phyloP scores from a whole-genome alignment of 305 asterid species.

The Fraxinus sp. region DNA sequence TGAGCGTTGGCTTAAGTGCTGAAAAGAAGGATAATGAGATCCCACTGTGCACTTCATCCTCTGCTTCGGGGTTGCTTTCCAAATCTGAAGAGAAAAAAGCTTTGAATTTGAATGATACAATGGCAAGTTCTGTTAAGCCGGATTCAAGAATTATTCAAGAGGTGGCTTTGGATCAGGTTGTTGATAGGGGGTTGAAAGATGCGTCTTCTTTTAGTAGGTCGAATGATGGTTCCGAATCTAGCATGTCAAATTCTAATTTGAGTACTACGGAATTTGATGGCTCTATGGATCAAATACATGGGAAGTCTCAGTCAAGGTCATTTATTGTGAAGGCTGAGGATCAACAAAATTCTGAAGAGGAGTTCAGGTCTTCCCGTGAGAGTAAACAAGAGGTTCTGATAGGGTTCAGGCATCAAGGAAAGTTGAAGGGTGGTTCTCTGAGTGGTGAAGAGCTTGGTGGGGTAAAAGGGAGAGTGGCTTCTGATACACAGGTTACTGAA shows the following conservation, averaged over 20 bases:
- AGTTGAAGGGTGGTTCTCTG: constrained; percentile 30
- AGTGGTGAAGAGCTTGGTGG: constrained; percentile 40
- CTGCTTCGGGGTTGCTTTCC: constrained; percentile 28
- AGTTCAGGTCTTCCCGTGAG: constrained; percentile 32
- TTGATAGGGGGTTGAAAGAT: constrained; percentile 37
- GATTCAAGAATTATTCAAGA: constrained; percentile 38
- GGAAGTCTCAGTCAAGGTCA: constrained; percentile 45
- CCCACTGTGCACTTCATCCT: constrained; percentile 52
- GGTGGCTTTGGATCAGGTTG: constrained; percentile 17
- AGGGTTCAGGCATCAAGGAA: constrained; percentile 38
- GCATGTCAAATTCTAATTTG: constrained; percentile 26
- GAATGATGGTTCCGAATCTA: constrained; percentile 6
- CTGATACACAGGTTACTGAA: constrained; percentile 35
- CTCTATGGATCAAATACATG: constrained; percentile 41
- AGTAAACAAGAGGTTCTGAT: constrained; percentile 27
- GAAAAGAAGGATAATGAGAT: constrained; percentile 74
- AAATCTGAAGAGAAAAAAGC: constrained; percentile 38
- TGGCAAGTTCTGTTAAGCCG: constrained; percentile 41
- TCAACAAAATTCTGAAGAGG: constrained; percentile 42
- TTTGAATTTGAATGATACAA: constrained; percentile 33
- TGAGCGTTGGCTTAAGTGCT: constrained; percentile 80
- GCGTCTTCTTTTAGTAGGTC: constrained; percentile 35
- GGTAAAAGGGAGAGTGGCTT: constrained; percentile 9
- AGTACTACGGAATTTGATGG: constrained; percentile 35
- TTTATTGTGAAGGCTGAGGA: constrained; percentile 39